Evolutionary conservation across 2,329 filamentous ascomycete genomes (phyloP), one percentile per base, ranked within the genome.

Genomic region (Hirsutella rhossiliensis): DNA sequence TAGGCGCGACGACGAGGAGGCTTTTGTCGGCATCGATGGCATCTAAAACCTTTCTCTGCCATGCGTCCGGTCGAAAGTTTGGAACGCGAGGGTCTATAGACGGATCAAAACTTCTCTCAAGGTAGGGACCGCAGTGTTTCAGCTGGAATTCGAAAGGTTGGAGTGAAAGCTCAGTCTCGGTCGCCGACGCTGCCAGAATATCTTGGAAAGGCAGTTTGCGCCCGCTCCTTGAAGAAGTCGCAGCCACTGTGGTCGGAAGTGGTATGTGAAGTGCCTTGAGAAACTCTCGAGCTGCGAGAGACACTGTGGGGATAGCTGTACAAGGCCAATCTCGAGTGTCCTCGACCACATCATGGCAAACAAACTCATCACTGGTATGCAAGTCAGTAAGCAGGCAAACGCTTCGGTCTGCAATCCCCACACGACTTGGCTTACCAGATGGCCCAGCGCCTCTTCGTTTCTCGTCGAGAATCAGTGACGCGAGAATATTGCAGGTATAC

Each of bases 1-100:
- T 90, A 0, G 84, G 84, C 0, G 84, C 84, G 9, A 89, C 78
- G 1, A 87, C 82, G 46, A 89, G 80, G 0, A 87, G 64, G 51
- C 82, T 87, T 50, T 79, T 75, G 43, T 83, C 69, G 0, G 69
- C 71, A 57, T 90, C 84, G 32, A 89, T 80, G 34, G 77, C 75
- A 49, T 90, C 82, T 1, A 90, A 68, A 0, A 89, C 84, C 32
- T 76, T 68, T 44, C 81, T 67, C 60, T 90, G 84, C 85, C 84
- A 90, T 3, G 73, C 75, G 63, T 90, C 84, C 1, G 85, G 84
- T 5, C 80, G 63, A 55, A 90, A 90, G 11, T 17, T 11, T 2
- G 64, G 59, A 1, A 87, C 83, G 47, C 85, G 75, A n/a, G 67
- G 49, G 56, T 89, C 85, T 0, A 76, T 72, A 12, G 66, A 67